Conservation (phyloP, 2,329 filamentous ascomycete genomes). For the Emergomyces pasteurianus region DNA sequence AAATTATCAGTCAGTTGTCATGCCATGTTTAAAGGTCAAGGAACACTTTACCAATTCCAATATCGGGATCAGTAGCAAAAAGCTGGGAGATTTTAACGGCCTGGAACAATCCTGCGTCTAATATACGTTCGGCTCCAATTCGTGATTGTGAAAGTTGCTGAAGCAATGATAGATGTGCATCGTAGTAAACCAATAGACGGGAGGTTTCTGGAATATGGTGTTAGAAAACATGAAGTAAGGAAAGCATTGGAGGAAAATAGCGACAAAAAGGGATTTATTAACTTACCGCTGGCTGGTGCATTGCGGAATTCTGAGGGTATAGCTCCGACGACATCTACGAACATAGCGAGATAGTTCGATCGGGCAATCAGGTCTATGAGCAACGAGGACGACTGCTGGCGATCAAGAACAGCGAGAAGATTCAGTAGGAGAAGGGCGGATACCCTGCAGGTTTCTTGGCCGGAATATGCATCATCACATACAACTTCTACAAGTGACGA, state of each 20-base stretch:
- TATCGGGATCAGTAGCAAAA: constrained; percentile 82
- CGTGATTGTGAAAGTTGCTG: constrained; percentile 74
- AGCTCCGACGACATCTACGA: constrained; percentile 75
- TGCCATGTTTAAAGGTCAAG: constrained; percentile 1
- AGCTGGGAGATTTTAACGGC: constrained; percentile 70
- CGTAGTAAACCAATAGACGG: constrained; percentile 47
- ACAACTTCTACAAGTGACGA: constrained; percentile 72
- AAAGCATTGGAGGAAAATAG: neutral
- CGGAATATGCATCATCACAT: constrained; percentile 85
- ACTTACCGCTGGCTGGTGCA: constrained; percentile 44
- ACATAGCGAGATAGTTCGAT: constrained; percentile 80
- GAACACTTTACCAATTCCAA: constrained; percentile 52
- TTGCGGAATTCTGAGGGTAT: constrained; percentile 62
- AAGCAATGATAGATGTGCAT: constrained; percentile 71
- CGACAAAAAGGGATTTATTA: neutral
- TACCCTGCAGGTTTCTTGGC: constrained; percentile 68
- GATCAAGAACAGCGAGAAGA: constrained; percentile 61
- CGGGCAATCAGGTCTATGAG: constrained; percentile 70
- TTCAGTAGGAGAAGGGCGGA: constrained; percentile 77
- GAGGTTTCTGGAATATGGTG: constrained; percentile 35
- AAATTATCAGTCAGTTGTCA: constrained; percentile 3
- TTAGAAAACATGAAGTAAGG: neutral
- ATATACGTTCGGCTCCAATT: constrained; percentile 70
- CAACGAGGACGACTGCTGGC: constrained; percentile 57
- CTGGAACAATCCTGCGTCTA: constrained; percentile 79